A percentile compares a stretch with the other conserved stretches of the same genome.
These are phyloP conservation scores for Pyrrhoderma noxium DNA, from an alignment of 1,284 basidiomycete species.

Conservation along the genomic window DNA sequence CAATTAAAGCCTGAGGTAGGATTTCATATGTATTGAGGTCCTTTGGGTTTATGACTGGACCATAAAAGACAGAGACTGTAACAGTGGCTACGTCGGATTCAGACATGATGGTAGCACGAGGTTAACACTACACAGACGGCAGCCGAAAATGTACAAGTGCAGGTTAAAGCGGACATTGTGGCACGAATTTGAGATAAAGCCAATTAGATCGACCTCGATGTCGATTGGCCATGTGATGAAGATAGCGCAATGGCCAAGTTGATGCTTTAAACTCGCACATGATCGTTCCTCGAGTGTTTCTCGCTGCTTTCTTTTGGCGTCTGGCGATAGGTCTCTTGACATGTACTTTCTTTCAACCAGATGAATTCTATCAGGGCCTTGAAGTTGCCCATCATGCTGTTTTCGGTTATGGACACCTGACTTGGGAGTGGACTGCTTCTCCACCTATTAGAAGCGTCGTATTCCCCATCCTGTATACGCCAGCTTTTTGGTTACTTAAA, in stretches of 20 bases:
- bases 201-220: no score
- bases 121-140: background rate
- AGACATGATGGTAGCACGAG: conserved; percentile 1
- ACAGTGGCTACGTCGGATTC: background rate
- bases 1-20: conserved; percentile 51
- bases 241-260: no score
- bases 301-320: conserved; percentile 40
- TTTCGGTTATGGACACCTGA: conserved; percentile 87
- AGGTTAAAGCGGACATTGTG: background rate
- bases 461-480: conserved; percentile 73
- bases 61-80: conserved; percentile 47
- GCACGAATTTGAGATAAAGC: background rate
- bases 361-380: conserved; percentile 94
- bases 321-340: conserved; percentile 61
- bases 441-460: conserved; percentile 65
- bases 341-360: conserved; percentile 91
- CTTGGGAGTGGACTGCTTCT: conserved; percentile 90
- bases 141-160: background rate
- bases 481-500: conserved; percentile 69
- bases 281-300: conserved; percentile 6
- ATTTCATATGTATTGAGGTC: conserved; percentile 47
- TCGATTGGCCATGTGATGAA: no score
- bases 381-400: conserved; percentile 88
- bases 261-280: background rate
- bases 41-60: conserved; percentile 61